Evolutionary conservation across 2,329 filamentous ascomycete species (phyloP), one percentile per base, ranked within the genome.

Genomic region (Lachnellula suecica): DNA sequence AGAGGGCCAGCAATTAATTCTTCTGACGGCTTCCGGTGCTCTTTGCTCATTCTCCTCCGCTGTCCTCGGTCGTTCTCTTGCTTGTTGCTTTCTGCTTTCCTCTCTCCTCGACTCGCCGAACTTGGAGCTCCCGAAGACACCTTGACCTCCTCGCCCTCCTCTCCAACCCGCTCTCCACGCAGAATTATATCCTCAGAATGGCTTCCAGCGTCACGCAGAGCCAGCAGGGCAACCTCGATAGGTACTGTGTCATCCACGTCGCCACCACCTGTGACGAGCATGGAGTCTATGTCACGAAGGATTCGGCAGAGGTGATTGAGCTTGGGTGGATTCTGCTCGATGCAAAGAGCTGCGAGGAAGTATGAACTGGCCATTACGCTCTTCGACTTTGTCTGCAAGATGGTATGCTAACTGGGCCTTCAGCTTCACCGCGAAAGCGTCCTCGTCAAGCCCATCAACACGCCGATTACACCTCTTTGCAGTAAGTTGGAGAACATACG

Each of bases 261-360:
- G 94, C 94, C 59, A 99, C 94, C 31, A 99, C 94, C 63, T 99
- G 94, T 75, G 94, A 99, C 73, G 94, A 99, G 73, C 94, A 99
- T 75, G 94, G 94, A 59, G 94, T 99, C 61, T 99, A 99, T 73
- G 94, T 99, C 54, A 99, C 94, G 55, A 97, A 97, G 76, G 94
- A 99, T 75, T 97, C 94, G 54, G 94, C 94, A 58, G 94, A 99
- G 78, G 94, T 99, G 62, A 99, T 99, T 73, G 94, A 99, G 82
- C 82, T 99, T 70, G 94, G 93, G 59, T 99, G 94, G 94, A 96
- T 97, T 69, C 77, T 99, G 67, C 81, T 97, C 59, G 92, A 97
- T 71, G 88, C 91, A 61, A 94, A 93, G 77, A 88, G 83, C 59
- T 88, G 91, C 65, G 92, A 97, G 66, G 92, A 97, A 88, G 92